phyloP scores from a whole-genome alignment of 2,329 filamentous ascomycete species.

The Aspergillus spinulosporus region DNA sequence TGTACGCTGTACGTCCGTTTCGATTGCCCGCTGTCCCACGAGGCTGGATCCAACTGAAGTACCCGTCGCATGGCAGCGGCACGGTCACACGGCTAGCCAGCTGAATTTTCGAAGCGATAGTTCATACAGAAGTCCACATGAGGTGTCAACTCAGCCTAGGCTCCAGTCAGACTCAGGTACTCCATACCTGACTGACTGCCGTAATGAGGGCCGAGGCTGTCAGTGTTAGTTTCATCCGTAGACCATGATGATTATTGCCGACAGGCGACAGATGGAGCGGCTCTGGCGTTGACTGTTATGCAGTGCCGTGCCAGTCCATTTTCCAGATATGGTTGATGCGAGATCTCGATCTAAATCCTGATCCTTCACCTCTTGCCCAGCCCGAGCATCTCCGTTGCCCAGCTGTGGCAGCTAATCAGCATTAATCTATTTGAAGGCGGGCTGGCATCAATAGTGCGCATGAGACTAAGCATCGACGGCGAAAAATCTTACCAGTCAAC shows the following conservation, averaged over 20 bases:
- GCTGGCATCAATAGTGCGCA: neutral
- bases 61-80: constrained; percentile 26
- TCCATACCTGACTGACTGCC: neutral
- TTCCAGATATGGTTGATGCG: neutral
- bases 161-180: no score
- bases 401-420: neutral
- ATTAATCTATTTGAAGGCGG: neutral
- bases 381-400: neutral
- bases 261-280: neutral
- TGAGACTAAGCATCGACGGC: neutral
- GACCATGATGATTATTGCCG: neutral
- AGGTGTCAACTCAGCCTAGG: neutral
- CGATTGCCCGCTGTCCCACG: constrained; percentile 24
- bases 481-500: neutral
- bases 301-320: neutral
- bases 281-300: neutral
- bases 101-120: constrained; percentile 10
- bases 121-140: neutral
- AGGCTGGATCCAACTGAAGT: constrained; percentile 23
- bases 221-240: neutral
- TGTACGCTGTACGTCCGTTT: constrained; percentile 12
- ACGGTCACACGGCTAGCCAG: constrained; percentile 19
- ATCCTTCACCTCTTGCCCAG: neutral
- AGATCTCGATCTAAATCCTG: neutral
- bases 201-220: neutral